phyloP scores from a whole-genome alignment of 2,329 filamentous ascomycete genomes.

The Neonectria sp. region DNA sequence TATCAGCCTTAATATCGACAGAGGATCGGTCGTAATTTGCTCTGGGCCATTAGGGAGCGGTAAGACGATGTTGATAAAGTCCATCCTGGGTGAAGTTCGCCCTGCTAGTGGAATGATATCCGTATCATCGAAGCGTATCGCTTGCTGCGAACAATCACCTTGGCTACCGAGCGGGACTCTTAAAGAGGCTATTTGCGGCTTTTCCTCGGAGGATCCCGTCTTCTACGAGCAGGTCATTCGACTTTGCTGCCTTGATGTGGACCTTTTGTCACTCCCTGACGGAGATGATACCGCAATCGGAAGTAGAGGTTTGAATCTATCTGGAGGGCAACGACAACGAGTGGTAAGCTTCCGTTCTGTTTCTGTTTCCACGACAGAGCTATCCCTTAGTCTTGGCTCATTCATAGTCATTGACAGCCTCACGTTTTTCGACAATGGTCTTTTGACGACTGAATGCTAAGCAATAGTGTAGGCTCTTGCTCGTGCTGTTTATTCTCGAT shows the following conservation, averaged over 20 bases:
- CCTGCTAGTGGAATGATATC: neutral
- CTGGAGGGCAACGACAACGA: neutral
- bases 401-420: no score
- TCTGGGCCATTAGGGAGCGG: neutral
- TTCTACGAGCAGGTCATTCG: neutral
- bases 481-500: neutral
- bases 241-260: neutral
- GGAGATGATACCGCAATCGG: neutral
- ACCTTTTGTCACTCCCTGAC: neutral
- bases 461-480: neutral
- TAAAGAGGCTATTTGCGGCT: neutral
- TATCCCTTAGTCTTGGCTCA: no score
- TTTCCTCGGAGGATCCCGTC: neutral
- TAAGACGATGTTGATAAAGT: neutral
- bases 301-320: neutral
- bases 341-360: neutral
- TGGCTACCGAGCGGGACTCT: neutral
- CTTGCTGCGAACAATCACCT: neutral
- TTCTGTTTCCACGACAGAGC: no score
- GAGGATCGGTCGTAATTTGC: neutral
- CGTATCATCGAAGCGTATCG: neutral
- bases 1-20: neutral
- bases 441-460: no score
- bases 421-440: no score
- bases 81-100: neutral